A percentile compares a stretch with the other conserved stretches of the same genome.
phyloP scores from a whole-genome alignment of 2,329 filamentous ascomycete species.

The Tolypocladium pustulatum region DNA sequence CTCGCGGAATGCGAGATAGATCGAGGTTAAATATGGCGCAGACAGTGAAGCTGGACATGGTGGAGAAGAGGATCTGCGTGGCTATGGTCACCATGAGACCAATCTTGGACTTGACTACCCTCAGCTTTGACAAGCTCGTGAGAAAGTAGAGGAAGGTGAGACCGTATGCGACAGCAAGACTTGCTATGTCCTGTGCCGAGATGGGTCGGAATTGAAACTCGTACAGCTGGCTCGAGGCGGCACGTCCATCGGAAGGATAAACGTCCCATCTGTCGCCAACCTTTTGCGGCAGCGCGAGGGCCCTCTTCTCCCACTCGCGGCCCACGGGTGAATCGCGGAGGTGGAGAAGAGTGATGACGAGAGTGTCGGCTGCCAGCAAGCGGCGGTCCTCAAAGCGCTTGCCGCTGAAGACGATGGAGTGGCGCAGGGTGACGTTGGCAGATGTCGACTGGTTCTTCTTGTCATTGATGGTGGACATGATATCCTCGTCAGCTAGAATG shows the following conservation, averaged over 20 bases:
- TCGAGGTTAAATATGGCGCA: constrained; percentile 69
- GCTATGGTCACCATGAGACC: constrained; percentile 63
- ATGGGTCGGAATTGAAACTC: constrained; percentile 72
- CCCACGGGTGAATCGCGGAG: constrained; percentile 54
- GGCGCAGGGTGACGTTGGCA: constrained; percentile 63
- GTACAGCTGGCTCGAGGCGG: constrained; percentile 51
- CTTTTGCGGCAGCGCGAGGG: constrained; percentile 38
- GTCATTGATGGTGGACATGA: constrained; percentile 60
- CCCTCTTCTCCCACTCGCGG: constrained; percentile 52
- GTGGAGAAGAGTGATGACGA: constrained; percentile 69
- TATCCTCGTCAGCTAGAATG: constrained; percentile 50
- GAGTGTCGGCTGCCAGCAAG: constrained; percentile 62
- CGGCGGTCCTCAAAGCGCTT: constrained; percentile 60
- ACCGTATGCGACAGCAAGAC: constrained; percentile 55
- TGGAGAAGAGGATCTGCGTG: constrained; percentile 59
- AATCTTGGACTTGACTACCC: constrained; percentile 64
- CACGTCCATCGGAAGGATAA: constrained; percentile 48
- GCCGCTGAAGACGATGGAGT: constrained; percentile 75
- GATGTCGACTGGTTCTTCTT: constrained; percentile 51
- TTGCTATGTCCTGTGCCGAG: constrained; percentile 52
- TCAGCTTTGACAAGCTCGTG: constrained; percentile 55
- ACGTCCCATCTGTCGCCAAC: constrained; percentile 49
- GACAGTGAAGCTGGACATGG: constrained; percentile 70
- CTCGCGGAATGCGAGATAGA: constrained; percentile 62
- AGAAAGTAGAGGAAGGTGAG: constrained; percentile 56